Evolutionary conservation across 2,329 filamentous ascomycete species (phyloP).

Genomic region (Penicillium psychrosexuale): DNA sequence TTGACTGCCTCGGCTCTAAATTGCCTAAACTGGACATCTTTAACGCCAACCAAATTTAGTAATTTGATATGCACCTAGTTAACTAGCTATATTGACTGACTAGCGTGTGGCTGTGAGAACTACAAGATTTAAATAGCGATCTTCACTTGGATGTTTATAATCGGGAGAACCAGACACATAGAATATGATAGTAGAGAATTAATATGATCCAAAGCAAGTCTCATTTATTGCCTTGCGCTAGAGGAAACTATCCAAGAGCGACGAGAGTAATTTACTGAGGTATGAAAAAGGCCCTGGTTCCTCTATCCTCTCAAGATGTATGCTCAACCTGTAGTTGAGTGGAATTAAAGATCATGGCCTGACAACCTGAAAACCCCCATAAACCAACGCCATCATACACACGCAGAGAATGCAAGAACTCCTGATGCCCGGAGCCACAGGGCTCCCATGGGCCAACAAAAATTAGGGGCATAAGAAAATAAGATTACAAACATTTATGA

Average conservation of each 20-base stretch:
- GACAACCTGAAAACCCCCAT: constrained; percentile 1
- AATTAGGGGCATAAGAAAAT: constrained; percentile 16
- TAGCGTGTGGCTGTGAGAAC: not conserved
- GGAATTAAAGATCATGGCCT: constrained; percentile 8
- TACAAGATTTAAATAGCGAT: not conserved
- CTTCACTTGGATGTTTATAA: not conserved
- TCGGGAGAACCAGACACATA: not conserved
- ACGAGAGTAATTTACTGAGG: constrained; percentile 2
- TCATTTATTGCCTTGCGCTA: not conserved
- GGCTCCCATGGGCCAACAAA: constrained; percentile 2
- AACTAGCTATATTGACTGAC: not conserved
- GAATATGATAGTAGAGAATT: not conserved
- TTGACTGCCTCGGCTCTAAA: not conserved
- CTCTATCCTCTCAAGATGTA: constrained; percentile 2
- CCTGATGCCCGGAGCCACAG: not conserved
- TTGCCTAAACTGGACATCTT: not conserved
- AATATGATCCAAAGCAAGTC: not conserved
- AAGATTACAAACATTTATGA: constrained; percentile 20
- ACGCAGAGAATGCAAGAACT: constrained; percentile 20
- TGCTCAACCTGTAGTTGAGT: constrained; percentile 6
- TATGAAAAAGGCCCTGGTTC: not conserved
- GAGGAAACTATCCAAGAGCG: not conserved
- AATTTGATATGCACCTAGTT: not conserved
- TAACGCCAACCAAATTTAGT: not conserved
- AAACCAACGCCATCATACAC: constrained; percentile 19